Base-by-base conservation (phyloP, 129 eudicot genomes). In the Lactuca sativa region DNA sequence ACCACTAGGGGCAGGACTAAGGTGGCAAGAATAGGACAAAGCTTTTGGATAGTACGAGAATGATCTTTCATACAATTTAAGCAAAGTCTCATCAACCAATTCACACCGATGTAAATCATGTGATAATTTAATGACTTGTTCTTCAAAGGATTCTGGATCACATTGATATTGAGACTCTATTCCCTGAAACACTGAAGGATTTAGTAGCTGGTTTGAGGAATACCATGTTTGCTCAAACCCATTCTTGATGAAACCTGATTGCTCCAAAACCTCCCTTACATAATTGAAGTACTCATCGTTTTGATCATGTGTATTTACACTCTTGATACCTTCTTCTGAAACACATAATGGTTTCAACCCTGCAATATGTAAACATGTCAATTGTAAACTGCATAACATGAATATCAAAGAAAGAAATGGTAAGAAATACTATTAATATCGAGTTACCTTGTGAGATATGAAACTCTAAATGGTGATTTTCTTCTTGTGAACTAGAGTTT, bases 41-140 rank as follows among this genome's bases (percentile, higher is more conserved):
- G 75, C 64, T 73, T 63, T 92, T 3, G 96, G 96, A 77, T 89
- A 89, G 72, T 86, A 89, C 17, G 88, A 56, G 43, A 56, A 85
- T 54, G 90, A 89, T 60, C 62, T 72, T 59, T 86, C 92, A 40
- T 78, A 80, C 41, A 92, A 58, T 4, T 72, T 71, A 69, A 79
- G 17, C 31, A 89, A 54, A 17, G 71, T 85, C 55, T 92, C 96
- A 62, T 86, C 87, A 32, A 86, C 85, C 63, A 86, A 63, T 61
- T 89, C 91, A 15, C 86, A 92, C 25, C 89, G 67, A 63, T 82
- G 82, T 64, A 71, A 84, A 59, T 78, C 88, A 71, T 62, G 89
- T 53, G 76, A 70, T 65, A 79, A 57, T 10, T 71, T 66, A 31
- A 7, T 43, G 33, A 74, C 64, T 56, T 87, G 80, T 18, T 84